Conservation (phyloP, 371 early-diverging fungal species). For the Mortierella sp. region DNA sequence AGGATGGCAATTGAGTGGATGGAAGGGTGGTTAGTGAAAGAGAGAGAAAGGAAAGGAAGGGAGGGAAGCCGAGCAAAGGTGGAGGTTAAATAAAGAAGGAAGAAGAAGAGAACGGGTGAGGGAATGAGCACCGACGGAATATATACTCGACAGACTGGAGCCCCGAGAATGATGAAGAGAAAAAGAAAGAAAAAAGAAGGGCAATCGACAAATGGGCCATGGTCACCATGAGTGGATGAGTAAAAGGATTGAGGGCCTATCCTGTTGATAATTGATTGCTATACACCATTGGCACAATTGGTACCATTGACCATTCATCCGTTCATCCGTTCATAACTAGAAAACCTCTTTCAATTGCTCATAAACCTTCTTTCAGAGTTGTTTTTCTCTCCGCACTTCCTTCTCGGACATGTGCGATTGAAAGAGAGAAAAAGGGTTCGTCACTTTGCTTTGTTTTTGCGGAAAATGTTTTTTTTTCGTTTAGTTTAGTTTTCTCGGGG, state of each 20-base stretch:
- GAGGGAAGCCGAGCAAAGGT: not conserved
- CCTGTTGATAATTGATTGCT: no score
- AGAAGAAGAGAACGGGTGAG: not conserved
- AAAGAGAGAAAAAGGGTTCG: not conserved
- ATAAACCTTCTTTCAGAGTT: not conserved
- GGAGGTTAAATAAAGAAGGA: not conserved
- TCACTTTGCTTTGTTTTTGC: not conserved
- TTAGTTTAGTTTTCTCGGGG: no score
- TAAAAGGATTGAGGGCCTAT: no score
- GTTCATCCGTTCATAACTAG: not conserved
- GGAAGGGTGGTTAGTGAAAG: not conserved
- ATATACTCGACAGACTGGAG: not conserved
- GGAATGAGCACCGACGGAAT: not conserved
- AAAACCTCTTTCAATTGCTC: not conserved
- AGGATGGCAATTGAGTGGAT: no score
- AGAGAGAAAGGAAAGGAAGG: not conserved
- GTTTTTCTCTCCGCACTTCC: not conserved
- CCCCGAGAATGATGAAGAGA: not conserved
- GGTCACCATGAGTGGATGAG: no score
- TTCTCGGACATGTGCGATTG: slow-evolving; percentile 9
- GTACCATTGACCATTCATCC: not conserved
- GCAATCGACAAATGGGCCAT: no score
- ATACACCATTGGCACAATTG: no score
- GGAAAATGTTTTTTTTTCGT: slow-evolving; percentile 3
- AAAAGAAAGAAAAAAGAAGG: no score